Evolutionary conservation across 345 rosid species (phyloP).

Genomic region (Rhizophora mangle): DNA sequence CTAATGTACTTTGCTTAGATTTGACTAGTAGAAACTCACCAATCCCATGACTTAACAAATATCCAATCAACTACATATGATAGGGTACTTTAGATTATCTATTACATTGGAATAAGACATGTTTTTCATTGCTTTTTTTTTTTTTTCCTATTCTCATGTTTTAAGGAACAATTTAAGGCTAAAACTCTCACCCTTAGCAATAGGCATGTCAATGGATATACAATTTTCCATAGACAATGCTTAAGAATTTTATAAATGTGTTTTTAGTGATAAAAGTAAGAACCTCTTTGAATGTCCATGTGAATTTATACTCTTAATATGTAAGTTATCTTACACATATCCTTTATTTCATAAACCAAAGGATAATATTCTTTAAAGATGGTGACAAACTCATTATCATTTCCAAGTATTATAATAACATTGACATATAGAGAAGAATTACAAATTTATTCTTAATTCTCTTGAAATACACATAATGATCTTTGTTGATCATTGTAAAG

Average conservation of each 20-base stretch:
- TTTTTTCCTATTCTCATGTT: not conserved
- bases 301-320: not conserved
- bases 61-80: not conserved
- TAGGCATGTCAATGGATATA: not conserved
- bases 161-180: not conserved
- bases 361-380: not conserved
- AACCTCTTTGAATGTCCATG: not conserved
- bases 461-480: not conserved
- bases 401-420: not conserved
- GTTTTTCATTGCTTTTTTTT: not conserved
- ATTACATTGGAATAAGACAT: not conserved
- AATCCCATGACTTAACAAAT: not conserved
- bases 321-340: not conserved
- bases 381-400: not conserved
- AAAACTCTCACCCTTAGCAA: not conserved
- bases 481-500: not conserved
- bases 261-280: not conserved
- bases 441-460: not conserved
- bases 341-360: not conserved
- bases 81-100: not conserved
- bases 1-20: not conserved
- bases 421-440: not conserved
- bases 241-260: not conserved
- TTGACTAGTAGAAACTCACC: not conserved
- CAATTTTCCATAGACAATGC: not conserved